These are phyloP conservation scores for Diatrype stigma DNA, from an alignment of 2,329 filamentous ascomycete genomes.

Conservation along the genomic window DNA sequence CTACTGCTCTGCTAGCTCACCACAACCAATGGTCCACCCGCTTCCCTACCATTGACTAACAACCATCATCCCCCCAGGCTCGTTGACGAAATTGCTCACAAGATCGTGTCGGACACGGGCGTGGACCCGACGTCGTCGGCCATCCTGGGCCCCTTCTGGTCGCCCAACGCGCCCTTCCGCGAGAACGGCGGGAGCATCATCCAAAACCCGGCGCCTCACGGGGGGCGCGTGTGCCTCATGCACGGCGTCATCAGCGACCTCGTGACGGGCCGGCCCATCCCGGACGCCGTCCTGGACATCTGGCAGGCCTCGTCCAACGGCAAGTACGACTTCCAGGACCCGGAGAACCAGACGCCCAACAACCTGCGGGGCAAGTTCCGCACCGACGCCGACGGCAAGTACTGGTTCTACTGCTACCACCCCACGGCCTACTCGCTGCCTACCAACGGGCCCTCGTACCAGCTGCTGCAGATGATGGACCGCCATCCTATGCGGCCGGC, in stretches of 20 bases:
- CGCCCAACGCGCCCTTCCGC: conserved; percentile 68
- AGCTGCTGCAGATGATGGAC: conserved; percentile 42
- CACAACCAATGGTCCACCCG: background rate
- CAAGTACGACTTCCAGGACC: conserved; percentile 74
- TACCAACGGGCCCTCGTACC: conserved; percentile 50
- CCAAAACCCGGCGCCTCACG: conserved; percentile 54
- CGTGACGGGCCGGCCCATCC: conserved; percentile 51
- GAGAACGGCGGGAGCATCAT: conserved; percentile 63
- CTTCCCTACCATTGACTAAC: background rate
- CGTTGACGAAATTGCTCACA: conserved; percentile 64
- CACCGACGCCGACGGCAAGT: conserved; percentile 65
- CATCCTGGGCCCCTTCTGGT: conserved; percentile 77
- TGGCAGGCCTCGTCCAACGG: conserved; percentile 75
- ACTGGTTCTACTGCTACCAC: conserved; percentile 70
- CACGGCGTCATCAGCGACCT: conserved; percentile 58
- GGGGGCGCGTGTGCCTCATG: conserved; percentile 61
- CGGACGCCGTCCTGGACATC: conserved; percentile 68
- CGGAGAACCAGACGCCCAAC: conserved; percentile 65
- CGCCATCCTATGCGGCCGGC: conserved; percentile 46
- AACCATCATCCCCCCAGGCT: conserved; percentile 38
- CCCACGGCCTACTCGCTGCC: conserved; percentile 71
- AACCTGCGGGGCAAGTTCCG: conserved; percentile 75
- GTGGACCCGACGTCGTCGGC: conserved; percentile 67
- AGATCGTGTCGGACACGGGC: conserved; percentile 56
- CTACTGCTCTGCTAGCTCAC: conserved; percentile 1